Percentiles rank a stretch among this genome's conserved stretches.
phyloP scores from a whole-genome alignment of 768 basidiomycete species.

The Termitomyces sp. region DNA sequence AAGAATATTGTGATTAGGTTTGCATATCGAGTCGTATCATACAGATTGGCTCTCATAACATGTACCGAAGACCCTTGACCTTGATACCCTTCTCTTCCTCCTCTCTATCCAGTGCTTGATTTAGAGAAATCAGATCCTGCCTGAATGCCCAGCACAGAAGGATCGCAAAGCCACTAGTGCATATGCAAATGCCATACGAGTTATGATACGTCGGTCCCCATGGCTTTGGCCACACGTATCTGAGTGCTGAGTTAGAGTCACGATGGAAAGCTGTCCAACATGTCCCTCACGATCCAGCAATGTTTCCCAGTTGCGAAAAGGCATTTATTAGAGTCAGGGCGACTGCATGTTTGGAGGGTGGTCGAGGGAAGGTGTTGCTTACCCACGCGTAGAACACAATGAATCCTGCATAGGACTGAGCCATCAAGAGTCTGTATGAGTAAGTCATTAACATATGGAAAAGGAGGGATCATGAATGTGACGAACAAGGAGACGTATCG shows the following conservation, averaged over 20 bases:
- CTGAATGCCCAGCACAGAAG: conserved; percentile 51
- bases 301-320: conserved; percentile 80
- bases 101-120: conserved; percentile 35
- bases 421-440: conserved; percentile 66
- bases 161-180: conserved; percentile 49
- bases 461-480: not conserved
- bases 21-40: too few species aligned
- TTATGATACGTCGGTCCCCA: conserved; percentile 73
- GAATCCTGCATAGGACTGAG: conserved; percentile 71
- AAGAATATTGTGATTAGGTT: too few species aligned
- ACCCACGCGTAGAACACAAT: conserved; percentile 61
- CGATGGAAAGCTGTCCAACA: not conserved
- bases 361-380: conserved; percentile 51
- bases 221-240: conserved; percentile 63
- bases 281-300: conserved; percentile 71
- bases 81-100: conserved; percentile 33
- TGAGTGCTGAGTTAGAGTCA: conserved; percentile 23
- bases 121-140: conserved; percentile 40
- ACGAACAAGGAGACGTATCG: conserved; percentile 67
- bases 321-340: conserved; percentile 81
- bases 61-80: conserved; percentile 43
- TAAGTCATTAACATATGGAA: not conserved
- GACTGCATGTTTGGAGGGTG: conserved; percentile 84
- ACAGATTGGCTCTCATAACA: too few species aligned
- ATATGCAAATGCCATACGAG: conserved; percentile 74